Evolutionary conservation across 805 yeast genomes (phyloP), one percentile per base, ranked within the genome.

Genomic region (Candida vartiovaarae): DNA sequence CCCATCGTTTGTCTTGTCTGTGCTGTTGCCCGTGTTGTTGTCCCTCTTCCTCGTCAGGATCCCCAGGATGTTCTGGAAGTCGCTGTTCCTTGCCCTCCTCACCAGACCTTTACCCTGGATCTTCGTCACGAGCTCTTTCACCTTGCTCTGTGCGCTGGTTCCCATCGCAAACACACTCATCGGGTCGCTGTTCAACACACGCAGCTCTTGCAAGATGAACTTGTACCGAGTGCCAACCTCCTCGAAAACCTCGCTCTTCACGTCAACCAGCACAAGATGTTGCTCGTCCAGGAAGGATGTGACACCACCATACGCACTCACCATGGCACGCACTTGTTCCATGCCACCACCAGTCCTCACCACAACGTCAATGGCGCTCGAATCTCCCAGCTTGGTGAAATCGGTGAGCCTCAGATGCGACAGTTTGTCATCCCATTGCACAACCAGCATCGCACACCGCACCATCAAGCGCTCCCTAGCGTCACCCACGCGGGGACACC

Each of bases 341-440:
- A 24, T 25, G 20, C 20, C 20, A n/a, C 39, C 42, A 31, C 27
- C 27, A 10, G 27, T 33, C 34, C 9, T 10, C 20, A 34, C 31
- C 10, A 11, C 25, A 20, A 40, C 24, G n/a, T 9, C 32, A 27
- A 38, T 23, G 28, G 25, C 15, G 11, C 32, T 11, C 4, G n/a
- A 8, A 11, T 30, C 32, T 5, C 15, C 32, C 5, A 35, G n/a
- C 25, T 23, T 25, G 3, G 50, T 48, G 24, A 48, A 48, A 34
- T 48, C 52, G 4, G 50, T 48, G 11, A 46, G 23, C 10, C 29
- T 36, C 25, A 36, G 23, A 10, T 15, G 11, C 11, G 25, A 15
- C 11, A 15, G 30, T 6, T 6, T 25, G 8, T 8, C 9, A 15
- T 36, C 11, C 39, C 39, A 36, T n/a, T 24, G 37, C 30, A 35